phyloP scores from a whole-genome alignment of 176 grass and related monocot species.

The Chloris gayana region DNA sequence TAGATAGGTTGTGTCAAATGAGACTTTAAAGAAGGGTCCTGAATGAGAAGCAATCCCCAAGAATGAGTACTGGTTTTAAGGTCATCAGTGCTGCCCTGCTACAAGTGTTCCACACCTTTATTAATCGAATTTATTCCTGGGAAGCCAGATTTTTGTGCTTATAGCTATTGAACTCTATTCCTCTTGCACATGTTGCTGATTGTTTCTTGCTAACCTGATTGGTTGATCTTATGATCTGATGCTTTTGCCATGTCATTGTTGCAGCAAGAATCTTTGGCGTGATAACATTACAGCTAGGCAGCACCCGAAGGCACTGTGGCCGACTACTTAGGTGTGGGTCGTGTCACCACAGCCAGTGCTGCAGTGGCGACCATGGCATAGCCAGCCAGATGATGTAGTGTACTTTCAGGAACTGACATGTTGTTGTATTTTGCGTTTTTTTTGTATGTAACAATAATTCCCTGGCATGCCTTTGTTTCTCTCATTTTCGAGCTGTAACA shows the following conservation, averaged over 20 bases:
- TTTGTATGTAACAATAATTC: constrained; percentile 45
- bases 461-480: constrained; percentile 24
- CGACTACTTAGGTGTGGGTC: constrained; percentile 49
- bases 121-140: background rate
- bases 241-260: background rate
- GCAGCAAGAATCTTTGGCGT: constrained; percentile 40
- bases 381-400: constrained; percentile 42
- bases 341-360: constrained; percentile 24
- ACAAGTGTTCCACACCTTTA: background rate
- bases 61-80: background rate
- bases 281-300: constrained; percentile 16
- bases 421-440: constrained; percentile 42
- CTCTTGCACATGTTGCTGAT: background rate
- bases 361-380: constrained; percentile 23
- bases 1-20: background rate
- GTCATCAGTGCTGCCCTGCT: background rate
- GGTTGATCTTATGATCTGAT: background rate
- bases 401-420: constrained; percentile 44
- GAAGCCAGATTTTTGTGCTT: constrained; percentile 1
- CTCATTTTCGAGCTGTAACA: constrained; percentile 38
- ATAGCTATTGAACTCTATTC: constrained; percentile 4
- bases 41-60: background rate
- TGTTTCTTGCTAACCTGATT: constrained; percentile 10
- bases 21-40: background rate
- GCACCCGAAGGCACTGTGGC: constrained; percentile 45